Percentiles rank a stretch among this genome's conserved stretches.
phyloP scores from a whole-genome alignment of 768 basidiomycete species.

The Boletus pseudopeckii region DNA sequence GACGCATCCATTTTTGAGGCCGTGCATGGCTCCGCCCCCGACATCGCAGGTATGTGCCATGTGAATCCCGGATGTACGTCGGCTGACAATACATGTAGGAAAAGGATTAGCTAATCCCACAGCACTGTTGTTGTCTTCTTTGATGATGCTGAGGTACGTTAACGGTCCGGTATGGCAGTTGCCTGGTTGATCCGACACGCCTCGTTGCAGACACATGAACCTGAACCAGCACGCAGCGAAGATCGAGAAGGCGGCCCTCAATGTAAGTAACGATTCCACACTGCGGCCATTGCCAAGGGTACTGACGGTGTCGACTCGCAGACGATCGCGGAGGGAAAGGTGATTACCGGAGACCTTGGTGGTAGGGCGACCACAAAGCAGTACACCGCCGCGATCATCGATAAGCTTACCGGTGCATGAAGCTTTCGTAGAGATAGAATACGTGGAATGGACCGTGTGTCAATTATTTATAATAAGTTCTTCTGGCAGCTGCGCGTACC shows the following conservation, averaged over 20 bases:
- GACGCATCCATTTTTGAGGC: conserved; percentile 99
- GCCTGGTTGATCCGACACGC: conserved; percentile 24
- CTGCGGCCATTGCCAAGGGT: neutral
- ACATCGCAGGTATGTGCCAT: conserved; percentile 76
- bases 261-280: conserved; percentile 49
- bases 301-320: conserved; percentile 30
- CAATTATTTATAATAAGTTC: neutral
- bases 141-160: conserved; percentile 95
- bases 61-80: neutral
- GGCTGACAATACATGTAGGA: conserved; percentile 40
- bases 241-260: conserved; percentile 89
- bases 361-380: conserved; percentile 88
- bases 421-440: conserved; percentile 16
- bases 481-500: conserved; percentile 5
- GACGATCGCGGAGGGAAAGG: conserved; percentile 97
- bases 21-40: conserved; percentile 99
- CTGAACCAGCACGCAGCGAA: conserved; percentile 76
- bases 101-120: conserved; percentile 98
- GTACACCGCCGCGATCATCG: conserved; percentile 86
- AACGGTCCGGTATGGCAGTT: conserved; percentile 4
- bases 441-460: neutral
- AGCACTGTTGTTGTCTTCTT: conserved; percentile 88
- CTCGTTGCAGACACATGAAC: conserved; percentile 78
- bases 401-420: conserved; percentile 49
- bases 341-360: conserved; percentile 93